phyloP scores from a whole-genome alignment of 257 asterid species.

The Nicotiana attenuata region DNA sequence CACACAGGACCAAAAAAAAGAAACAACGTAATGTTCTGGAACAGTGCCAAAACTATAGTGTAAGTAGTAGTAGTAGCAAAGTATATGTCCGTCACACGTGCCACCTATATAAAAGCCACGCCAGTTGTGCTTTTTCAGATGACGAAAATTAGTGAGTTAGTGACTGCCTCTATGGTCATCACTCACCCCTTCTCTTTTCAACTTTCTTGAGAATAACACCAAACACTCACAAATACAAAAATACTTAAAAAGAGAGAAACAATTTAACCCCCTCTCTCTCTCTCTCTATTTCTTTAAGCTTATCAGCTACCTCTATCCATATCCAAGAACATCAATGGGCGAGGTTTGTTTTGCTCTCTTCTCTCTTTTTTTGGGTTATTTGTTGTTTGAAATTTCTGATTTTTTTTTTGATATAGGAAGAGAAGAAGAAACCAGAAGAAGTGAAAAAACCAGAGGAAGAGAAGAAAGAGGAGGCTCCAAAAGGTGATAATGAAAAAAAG shows the following conservation, averaged over 20 bases:
- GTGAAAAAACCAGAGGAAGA: slow-evolving; percentile 42
- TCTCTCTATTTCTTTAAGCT: too few species aligned
- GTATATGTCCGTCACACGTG: background rate
- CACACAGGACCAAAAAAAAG: background rate
- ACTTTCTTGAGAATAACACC: background rate
- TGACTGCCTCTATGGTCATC: background rate
- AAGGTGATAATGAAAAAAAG: background rate
- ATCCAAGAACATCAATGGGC: slow-evolving; percentile 19
- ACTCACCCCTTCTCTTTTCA: background rate
- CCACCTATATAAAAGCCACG: background rate
- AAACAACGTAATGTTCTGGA: background rate
- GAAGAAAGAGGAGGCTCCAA: slow-evolving; percentile 9
- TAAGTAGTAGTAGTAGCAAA: background rate
- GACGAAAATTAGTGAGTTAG: background rate
- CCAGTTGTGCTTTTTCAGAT: background rate
- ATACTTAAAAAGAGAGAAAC: background rate
- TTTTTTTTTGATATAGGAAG: background rate
- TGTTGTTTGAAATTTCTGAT: background rate
- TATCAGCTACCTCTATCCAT: background rate
- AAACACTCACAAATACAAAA: background rate
- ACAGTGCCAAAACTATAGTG: background rate
- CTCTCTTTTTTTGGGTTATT: background rate
- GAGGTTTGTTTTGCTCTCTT: slow-evolving; percentile 11
- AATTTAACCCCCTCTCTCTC: background rate
- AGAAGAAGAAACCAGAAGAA: too few species aligned